Evolutionary conservation across 2,329 filamentous ascomycete genomes (phyloP).

Genomic region (Penicillium capsulatum): DNA sequence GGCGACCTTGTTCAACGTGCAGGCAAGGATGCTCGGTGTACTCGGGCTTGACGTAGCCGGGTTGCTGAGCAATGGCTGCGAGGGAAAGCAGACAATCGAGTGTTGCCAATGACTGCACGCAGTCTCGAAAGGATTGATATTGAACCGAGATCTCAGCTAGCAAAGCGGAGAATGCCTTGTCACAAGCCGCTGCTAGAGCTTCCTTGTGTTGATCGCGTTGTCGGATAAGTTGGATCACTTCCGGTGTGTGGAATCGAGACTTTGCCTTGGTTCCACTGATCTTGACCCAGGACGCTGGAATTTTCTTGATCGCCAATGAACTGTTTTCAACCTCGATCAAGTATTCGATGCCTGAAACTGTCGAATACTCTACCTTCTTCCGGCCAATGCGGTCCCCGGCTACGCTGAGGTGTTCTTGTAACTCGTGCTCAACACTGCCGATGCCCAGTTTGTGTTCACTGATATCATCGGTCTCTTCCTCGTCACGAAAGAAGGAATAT

Average conservation of each 20-base stretch:
- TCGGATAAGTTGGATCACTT: conserved; percentile 74
- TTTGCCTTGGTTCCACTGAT: conserved; percentile 91
- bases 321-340: conserved; percentile 85
- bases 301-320: conserved; percentile 66
- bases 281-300: conserved; percentile 92
- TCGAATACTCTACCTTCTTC: conserved; percentile 71
- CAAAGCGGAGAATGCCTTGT: conserved; percentile 70
- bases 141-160: conserved; percentile 71
- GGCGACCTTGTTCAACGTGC: conserved; percentile 68
- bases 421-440: conserved; percentile 82
- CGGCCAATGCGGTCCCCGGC: conserved; percentile 70
- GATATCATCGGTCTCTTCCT: conserved; percentile 83
- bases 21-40: conserved; percentile 64
- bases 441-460: conserved; percentile 86
- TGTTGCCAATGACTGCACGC: conserved; percentile 76
- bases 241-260: conserved; percentile 89
- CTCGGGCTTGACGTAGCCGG: conserved; percentile 79
- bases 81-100: conserved; percentile 88
- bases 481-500: conserved; percentile 85
- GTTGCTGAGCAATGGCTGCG: conserved; percentile 75
- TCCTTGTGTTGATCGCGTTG: conserved; percentile 96
- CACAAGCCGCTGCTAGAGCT: conserved; percentile 84
- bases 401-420: conserved; percentile 68
- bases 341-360: conserved; percentile 87
- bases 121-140: conserved; percentile 86